Evolutionary conservation across 2,329 filamentous ascomycete species (phyloP).

Genomic region (Sporothrix globosa): DNA sequence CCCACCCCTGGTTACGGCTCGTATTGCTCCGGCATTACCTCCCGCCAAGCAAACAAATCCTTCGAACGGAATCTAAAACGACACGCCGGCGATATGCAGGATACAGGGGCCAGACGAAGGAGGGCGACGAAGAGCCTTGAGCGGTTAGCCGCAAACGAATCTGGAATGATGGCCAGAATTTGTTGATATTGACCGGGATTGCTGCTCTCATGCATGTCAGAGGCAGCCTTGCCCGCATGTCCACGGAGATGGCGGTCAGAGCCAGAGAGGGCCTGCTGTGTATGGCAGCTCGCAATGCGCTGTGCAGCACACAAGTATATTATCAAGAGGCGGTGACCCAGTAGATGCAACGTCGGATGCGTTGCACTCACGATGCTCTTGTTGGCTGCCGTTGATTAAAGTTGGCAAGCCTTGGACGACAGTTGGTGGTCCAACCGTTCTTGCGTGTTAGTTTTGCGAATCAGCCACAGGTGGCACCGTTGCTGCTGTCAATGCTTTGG

Average conservation of each 20-base stretch:
- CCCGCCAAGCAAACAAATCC: slow-evolving; percentile 18
- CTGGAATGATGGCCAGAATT: not conserved
- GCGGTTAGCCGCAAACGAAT: not conserved
- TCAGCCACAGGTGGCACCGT: slow-evolving; percentile 6
- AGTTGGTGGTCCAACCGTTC: not conserved
- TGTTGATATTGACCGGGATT: slow-evolving; percentile 3
- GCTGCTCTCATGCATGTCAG: slow-evolving; percentile 11
- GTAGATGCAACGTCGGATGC: slow-evolving; percentile 14
- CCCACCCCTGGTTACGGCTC: not conserved
- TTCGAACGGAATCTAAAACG: not conserved
- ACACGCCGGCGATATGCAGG: slow-evolving; percentile 7
- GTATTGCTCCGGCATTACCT: slow-evolving; percentile 25
- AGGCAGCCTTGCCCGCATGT: not conserved
- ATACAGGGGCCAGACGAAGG: not conserved
- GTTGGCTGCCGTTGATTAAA: not conserved
- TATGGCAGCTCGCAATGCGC: slow-evolving; percentile 9
- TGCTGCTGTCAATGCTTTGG: not conserved
- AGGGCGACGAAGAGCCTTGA: not conserved
- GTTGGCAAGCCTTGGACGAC: slow-evolving; percentile 6
- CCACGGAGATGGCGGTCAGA: slow-evolving; percentile 11
- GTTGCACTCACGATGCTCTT: slow-evolving; percentile 1
- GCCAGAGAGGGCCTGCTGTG: not conserved
- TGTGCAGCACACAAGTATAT: not conserved
- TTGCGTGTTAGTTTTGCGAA: slow-evolving; percentile 15
- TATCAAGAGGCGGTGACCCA: slow-evolving; percentile 26